phyloP scores from a whole-genome alignment of 495 filamentous ascomycete species.

The Penicillium mononematosum region DNA sequence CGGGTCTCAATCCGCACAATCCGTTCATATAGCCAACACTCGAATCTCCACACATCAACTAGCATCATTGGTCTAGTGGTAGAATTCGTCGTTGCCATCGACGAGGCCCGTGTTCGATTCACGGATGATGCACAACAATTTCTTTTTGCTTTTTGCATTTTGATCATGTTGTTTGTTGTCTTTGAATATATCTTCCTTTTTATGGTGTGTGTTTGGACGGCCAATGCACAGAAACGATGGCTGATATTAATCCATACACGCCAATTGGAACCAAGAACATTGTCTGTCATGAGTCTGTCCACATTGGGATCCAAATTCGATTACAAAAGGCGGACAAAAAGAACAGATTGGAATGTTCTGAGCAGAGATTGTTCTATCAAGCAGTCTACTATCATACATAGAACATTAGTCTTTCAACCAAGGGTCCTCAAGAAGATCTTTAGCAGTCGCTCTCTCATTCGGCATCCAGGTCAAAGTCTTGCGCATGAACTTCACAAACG shows the following conservation, averaged over 20 bases:
- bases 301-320: neutral
- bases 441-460: conserved; percentile 37
- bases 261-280: neutral
- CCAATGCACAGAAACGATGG: neutral
- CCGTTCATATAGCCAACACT: neutral
- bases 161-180: neutral
- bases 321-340: neutral
- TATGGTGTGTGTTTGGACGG: neutral
- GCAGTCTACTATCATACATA: neutral
- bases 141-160: conserved; percentile 9
- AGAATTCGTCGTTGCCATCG: conserved; percentile 62
- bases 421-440: conserved; percentile 38
- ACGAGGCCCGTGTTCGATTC: conserved; percentile 60
- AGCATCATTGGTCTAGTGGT: conserved; percentile 60
- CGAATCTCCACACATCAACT: conserved; percentile 11
- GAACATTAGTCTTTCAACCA: conserved; percentile 20
- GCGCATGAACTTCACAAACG: conserved; percentile 36
- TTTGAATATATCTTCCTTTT: neutral
- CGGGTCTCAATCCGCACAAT: too few species aligned
- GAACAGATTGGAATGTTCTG: neutral
- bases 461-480: conserved; percentile 39
- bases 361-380: neutral
- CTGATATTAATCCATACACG: neutral
- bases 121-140: conserved; percentile 48
- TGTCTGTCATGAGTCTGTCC: neutral